Conservation (phyloP, 2,329 filamentous ascomycete species). For the Cercospora sp. region DNA sequence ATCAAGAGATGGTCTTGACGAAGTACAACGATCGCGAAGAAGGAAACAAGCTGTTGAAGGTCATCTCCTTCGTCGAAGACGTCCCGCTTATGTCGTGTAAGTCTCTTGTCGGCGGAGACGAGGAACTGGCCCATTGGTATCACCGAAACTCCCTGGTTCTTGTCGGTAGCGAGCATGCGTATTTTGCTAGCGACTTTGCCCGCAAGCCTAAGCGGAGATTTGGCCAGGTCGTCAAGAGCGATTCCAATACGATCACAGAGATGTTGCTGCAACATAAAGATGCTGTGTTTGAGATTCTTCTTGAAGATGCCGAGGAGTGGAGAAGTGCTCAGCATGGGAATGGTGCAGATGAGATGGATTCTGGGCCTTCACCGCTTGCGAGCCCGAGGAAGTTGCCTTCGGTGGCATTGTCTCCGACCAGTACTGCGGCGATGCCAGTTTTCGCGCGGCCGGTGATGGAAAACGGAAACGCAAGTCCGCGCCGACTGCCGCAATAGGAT, state of each 20-base stretch:
- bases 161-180: constrained; percentile 71
- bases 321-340: neutral
- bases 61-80: constrained; percentile 79
- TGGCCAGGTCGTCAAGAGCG: constrained; percentile 53
- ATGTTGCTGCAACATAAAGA: constrained; percentile 58
- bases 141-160: constrained; percentile 77
- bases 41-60: constrained; percentile 66
- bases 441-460: neutral
- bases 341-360: constrained; percentile 6
- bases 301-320: constrained; percentile 45
- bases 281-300: constrained; percentile 52
- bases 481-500: constrained; percentile 8
- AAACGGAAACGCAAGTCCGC: constrained; percentile 3
- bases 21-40: constrained; percentile 61
- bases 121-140: constrained; percentile 82
- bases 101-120: constrained; percentile 54
- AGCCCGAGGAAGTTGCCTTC: constrained; percentile 8
- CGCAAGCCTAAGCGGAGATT: constrained; percentile 59
- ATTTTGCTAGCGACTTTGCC: constrained; percentile 66
- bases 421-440: neutral
- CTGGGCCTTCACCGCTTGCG: neutral
- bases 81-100: constrained; percentile 74
- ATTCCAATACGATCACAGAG: constrained; percentile 51
- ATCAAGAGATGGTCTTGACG: constrained; percentile 2
- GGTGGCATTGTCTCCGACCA: neutral